These are phyloP conservation scores for Albizia julibrissin DNA, from an alignment of 306 rosid species.

Conservation along the genomic window DNA sequence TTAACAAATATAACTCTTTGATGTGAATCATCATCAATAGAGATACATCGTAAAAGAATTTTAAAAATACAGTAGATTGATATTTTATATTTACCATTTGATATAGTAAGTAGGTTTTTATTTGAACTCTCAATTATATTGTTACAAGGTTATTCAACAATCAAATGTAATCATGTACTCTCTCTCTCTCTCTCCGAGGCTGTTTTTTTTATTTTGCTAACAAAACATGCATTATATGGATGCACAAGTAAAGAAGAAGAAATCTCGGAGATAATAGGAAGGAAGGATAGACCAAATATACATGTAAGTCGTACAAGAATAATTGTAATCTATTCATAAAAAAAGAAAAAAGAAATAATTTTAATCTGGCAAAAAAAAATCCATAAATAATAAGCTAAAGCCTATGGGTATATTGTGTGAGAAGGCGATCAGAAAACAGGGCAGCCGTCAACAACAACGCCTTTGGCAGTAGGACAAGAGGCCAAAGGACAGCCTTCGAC, in stretches of 20 bases:
- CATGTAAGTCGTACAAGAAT: too few relatives aligned
- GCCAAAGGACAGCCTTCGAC: slow-evolving; percentile 63
- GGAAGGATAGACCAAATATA: not conserved
- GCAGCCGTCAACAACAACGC: slow-evolving; percentile 48
- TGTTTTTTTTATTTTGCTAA: not conserved
- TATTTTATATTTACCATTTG: too few relatives aligned
- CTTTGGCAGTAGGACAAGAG: slow-evolving; percentile 56
- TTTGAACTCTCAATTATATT: too few relatives aligned
- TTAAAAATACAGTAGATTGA: too few relatives aligned
- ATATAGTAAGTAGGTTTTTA: too few relatives aligned
- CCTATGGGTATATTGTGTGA: not conserved
- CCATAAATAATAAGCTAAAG: too few relatives aligned
- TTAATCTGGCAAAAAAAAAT: too few relatives aligned
- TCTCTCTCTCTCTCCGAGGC: not conserved
- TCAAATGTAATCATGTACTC: not conserved
- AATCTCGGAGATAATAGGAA: not conserved
- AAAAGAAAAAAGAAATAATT: too few relatives aligned
- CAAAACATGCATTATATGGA: not conserved
- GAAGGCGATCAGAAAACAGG: slow-evolving; percentile 24
- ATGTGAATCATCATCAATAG: too few relatives aligned
- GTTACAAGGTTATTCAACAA: not conserved
- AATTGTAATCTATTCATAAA: too few relatives aligned
- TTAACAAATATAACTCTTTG: too few relatives aligned
- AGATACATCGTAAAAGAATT: too few relatives aligned
- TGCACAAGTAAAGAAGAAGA: not conserved